Percentiles rank a stretch among this genome's conserved stretches.
phyloP scores from a whole-genome alignment of 805 yeast species.

The Metschnikowia vanudenii region DNA sequence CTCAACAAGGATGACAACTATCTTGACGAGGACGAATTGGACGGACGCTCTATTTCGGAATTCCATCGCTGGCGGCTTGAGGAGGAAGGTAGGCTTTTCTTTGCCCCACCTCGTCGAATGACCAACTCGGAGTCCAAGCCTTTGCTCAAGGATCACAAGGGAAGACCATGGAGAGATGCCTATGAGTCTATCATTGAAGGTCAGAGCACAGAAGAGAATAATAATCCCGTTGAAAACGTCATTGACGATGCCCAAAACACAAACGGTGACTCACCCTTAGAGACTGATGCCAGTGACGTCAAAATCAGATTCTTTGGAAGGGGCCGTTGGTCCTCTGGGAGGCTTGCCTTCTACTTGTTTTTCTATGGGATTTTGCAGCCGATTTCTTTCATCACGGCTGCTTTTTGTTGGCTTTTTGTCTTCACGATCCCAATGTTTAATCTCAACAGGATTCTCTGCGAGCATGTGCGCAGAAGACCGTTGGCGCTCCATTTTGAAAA shows the following conservation, averaged over 20 bases:
- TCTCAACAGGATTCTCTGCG: conserved; percentile 61
- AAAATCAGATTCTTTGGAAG: conserved; percentile 76
- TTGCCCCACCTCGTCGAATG: conserved; percentile 59
- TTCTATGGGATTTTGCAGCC: conserved; percentile 76
- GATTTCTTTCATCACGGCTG: conserved; percentile 50
- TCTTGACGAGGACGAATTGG: conserved; percentile 80
- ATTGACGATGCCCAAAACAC: conserved; percentile 17
- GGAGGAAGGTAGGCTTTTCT: conserved; percentile 75
- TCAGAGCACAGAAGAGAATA: conserved; percentile 9
- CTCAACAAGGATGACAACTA: conserved; percentile 77
- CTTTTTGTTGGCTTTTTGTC: conserved; percentile 75
- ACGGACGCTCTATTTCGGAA: conserved; percentile 81
- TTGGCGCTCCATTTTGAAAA: conserved; percentile 74
- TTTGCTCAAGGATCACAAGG: conserved; percentile 42
- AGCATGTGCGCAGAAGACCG: conserved; percentile 87
- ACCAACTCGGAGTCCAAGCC: conserved; percentile 38
- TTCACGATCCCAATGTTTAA: conserved; percentile 94
- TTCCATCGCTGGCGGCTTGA: conserved; percentile 84
- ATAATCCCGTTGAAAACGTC: conserved; percentile 1
- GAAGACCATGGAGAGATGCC: conserved; percentile 39
- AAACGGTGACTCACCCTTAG: conserved; percentile 3
- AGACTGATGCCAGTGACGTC: conserved; percentile 29
- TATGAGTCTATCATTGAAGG: conserved; percentile 31
- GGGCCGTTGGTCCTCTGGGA: conserved; percentile 85
- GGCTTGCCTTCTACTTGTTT: conserved; percentile 69